Evolutionary conservation across 73 alveolate genomes (phyloP).

Genomic region (Strombidium stylifer): DNA sequence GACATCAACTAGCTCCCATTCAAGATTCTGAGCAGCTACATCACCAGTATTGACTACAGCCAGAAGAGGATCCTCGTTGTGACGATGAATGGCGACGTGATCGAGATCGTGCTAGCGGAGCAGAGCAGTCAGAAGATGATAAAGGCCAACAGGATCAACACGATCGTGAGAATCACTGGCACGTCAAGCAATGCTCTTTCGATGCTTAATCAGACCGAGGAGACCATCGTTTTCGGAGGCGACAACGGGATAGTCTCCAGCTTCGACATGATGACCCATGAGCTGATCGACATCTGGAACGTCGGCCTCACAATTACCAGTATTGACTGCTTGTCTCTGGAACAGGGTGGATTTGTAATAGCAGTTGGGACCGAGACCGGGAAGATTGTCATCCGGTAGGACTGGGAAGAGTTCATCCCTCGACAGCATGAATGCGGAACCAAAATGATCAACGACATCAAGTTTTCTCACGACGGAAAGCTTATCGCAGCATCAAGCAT

Average conservation of each 20-base stretch:
- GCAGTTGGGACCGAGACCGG: conserved; percentile 89
- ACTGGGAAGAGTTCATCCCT: conserved; percentile 83
- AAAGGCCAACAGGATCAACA: conserved; percentile 64
- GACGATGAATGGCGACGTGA: conserved; percentile 83
- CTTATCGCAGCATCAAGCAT: conserved; percentile 68
- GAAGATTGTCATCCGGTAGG: conserved; percentile 69
- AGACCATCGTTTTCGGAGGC: conserved; percentile 73
- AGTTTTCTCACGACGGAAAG: conserved; percentile 74
- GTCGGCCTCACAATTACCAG: conserved; percentile 81
- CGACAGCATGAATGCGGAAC: conserved; percentile 74
- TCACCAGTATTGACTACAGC: conserved; percentile 63
- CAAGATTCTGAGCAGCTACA: conserved; percentile 71
- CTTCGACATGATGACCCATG: conserved; percentile 75
- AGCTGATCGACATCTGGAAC: conserved; percentile 81
- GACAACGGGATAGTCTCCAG: conserved; percentile 73
- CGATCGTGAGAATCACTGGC: conserved; percentile 72
- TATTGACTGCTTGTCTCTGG: conserved; percentile 57
- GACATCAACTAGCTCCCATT: conserved; percentile 66
- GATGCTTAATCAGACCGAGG: conserved; percentile 62
- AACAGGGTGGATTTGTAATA: conserved; percentile 71
- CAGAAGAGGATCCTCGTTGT: conserved; percentile 59
- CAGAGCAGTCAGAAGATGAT: conserved; percentile 15
- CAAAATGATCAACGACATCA: conserved; percentile 70
- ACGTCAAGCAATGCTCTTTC: conserved; percentile 59
- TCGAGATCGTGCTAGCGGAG: conserved; percentile 64